phyloP scores from a whole-genome alignment of 148 eudicot genomes.

The Rhododendron vialii region DNA sequence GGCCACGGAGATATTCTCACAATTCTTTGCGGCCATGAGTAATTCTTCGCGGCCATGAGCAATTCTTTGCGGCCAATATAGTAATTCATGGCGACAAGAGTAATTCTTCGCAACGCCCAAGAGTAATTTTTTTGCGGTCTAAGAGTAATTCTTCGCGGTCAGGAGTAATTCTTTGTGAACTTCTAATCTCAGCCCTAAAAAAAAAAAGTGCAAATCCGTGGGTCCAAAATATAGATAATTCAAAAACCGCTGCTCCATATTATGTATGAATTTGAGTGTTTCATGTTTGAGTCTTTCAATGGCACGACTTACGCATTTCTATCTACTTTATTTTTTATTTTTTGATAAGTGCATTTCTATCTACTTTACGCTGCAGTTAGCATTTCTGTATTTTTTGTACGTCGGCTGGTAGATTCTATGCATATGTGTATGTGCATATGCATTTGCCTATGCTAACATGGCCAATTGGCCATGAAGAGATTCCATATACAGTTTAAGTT shows the following conservation, averaged over 20 bases:
- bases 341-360: not conserved
- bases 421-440: too few relatives aligned
- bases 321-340: not conserved
- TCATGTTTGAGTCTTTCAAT: not conserved
- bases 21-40: too few relatives aligned
- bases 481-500: not conserved
- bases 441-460: not conserved
- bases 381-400: not conserved
- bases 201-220: too few relatives aligned
- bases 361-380: not conserved
- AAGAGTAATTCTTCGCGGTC: too few relatives aligned
- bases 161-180: too few relatives aligned
- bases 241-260: too few relatives aligned
- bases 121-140: not conserved
- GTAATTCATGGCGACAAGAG: too few relatives aligned
- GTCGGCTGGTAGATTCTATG: not conserved
- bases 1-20: not conserved
- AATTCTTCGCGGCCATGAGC: too few relatives aligned
- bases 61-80: too few relatives aligned
- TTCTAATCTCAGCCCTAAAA: too few relatives aligned
- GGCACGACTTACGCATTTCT: not conserved
- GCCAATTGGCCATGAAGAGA: not conserved
- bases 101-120: too few relatives aligned
- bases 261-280: not conserved
- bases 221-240: too few relatives aligned